Percentiles rank a stretch among this genome's conserved stretches.
Conservation (phyloP, 2,329 filamentous ascomycete species). For the Fusarium nelsonii region DNA sequence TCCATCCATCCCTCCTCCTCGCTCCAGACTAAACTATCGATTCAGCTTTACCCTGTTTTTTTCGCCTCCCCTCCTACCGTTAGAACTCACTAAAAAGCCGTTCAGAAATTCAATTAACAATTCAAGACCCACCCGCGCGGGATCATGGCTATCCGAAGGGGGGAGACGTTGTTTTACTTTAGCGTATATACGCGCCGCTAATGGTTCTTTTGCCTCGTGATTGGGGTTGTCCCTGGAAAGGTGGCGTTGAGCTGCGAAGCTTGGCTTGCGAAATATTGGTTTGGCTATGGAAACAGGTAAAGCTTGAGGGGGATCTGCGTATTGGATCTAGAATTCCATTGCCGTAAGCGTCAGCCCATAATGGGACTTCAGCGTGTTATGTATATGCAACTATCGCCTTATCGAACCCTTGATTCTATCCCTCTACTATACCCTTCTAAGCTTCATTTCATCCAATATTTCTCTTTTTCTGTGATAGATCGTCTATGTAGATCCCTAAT, state of each 20-base stretch:
- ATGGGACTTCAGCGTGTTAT: neutral
- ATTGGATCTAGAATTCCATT: conserved; percentile 24
- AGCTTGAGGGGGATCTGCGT: conserved; percentile 2
- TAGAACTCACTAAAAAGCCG: neutral
- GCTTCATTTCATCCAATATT: conserved; percentile 12
- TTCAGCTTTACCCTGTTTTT: conserved; percentile 19
- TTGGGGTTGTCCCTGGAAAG: conserved; percentile 34
- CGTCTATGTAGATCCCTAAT: conserved; percentile 19
- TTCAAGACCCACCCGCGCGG: conserved; percentile 21
- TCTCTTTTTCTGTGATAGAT: conserved; percentile 4
- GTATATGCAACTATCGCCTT: neutral
- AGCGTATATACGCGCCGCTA: conserved; percentile 35
- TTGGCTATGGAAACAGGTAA: neutral
- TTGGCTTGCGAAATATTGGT: conserved; percentile 29
- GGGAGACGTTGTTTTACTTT: conserved; percentile 14
- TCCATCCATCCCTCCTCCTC: conserved; percentile 9
- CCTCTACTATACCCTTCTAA: conserved; percentile 17
- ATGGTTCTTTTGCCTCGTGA: conserved; percentile 36
- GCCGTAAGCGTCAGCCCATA: conserved; percentile 9
- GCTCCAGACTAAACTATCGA: conserved; percentile 16
- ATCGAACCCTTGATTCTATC: conserved; percentile 7
- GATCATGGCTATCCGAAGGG: conserved; percentile 33
- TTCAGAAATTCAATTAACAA: conserved; percentile 36
- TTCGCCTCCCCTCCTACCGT: conserved; percentile 18
- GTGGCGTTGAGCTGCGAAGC: conserved; percentile 39